A percentile compares a stretch with the other conserved stretches of the same genome.
Conservation (phyloP, 495 filamentous ascomycete species). For the Lepidopterella palustris region DNA sequence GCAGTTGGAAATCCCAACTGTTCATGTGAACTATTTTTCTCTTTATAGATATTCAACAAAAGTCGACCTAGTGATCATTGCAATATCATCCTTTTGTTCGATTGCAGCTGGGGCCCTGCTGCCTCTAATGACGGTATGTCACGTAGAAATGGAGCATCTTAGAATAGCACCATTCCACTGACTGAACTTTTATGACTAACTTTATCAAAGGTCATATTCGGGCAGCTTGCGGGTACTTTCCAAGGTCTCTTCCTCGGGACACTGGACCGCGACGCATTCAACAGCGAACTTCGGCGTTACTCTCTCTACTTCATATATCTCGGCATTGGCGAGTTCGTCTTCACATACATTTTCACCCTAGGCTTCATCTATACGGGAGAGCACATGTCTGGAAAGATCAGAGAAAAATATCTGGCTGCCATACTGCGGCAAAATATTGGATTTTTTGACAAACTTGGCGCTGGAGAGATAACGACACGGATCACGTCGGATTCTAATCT, state of each 20-base stretch:
- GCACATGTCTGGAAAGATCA: constrained; percentile 74
- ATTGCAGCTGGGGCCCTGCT: too few relatives aligned
- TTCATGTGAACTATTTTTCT: too few relatives aligned
- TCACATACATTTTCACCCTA: constrained; percentile 71
- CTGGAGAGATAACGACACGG: constrained; percentile 83
- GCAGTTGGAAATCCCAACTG: too few relatives aligned
- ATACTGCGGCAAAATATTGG: constrained; percentile 84
- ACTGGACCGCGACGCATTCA: not conserved
- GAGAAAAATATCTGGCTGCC: constrained; percentile 71
- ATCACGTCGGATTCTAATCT: constrained; percentile 86
- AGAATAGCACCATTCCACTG: too few relatives aligned
- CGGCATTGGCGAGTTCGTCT: constrained; percentile 75
- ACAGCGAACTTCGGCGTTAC: not conserved
- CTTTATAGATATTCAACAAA: too few relatives aligned
- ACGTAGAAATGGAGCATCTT: too few relatives aligned
- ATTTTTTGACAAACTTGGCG: constrained; percentile 83
- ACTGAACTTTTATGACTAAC: too few relatives aligned
- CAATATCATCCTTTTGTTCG: too few relatives aligned
- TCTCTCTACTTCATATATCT: constrained; percentile 86
- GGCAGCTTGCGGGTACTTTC: not conserved
- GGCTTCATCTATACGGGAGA: constrained; percentile 91
- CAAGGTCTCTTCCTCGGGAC: not conserved
- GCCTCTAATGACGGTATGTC: too few relatives aligned
- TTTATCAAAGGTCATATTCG: not conserved
- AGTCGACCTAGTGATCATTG: too few relatives aligned